Evolutionary conservation across 2,329 filamentous ascomycete genomes (phyloP), one percentile per base, ranked within the genome.

Genomic region (Phialophora macrospora): DNA sequence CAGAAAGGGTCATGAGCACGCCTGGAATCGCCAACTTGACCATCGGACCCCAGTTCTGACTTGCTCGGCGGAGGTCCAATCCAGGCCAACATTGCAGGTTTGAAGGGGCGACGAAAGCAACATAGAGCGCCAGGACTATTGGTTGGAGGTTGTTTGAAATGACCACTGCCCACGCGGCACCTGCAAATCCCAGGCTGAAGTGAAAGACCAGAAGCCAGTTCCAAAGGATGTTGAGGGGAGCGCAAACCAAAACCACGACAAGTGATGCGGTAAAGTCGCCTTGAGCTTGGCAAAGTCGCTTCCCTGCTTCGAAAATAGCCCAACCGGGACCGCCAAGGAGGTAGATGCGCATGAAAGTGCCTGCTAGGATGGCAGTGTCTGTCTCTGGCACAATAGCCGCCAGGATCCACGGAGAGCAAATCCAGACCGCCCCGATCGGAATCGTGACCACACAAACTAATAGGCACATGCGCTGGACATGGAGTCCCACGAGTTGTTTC

Each of bases 1-100:
- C 92, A 3, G 91, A 91, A 74, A 92, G 86, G 1, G 95, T 88
- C 91, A 95, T 95, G 70, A 94, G 80, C 76, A 96, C 88, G 1
- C 92, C 92, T 0, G 92, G 91, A 17, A 96, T 80, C 1, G 91
- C 90, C 55, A 96, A 85, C 54, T 86, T 85, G 72, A 95, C 85
- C 92, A 93, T 93, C 9, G 87, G 87, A 3, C 81, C 80, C 89
- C 89, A 92, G 73, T 91, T 91, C 44, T 78, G 78, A 62, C 90
- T 81, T 0, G 88, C 87, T 49, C 83, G 84, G 41, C 84, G 83
- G 60, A 78, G 80, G 14, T 85, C 85, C 75, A 91, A 87, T 5
- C 89, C 89, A 59, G 87, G 87, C 89, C 89, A 92, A 77, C 89
- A 92, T 73, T 90, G 83, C 46, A 83, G 81, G 1, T 89, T 88